Evolutionary conservation across 2,329 filamentous ascomycete species (phyloP), one percentile per base, ranked within the genome.

Genomic region (Ceratocystis colombiana): DNA sequence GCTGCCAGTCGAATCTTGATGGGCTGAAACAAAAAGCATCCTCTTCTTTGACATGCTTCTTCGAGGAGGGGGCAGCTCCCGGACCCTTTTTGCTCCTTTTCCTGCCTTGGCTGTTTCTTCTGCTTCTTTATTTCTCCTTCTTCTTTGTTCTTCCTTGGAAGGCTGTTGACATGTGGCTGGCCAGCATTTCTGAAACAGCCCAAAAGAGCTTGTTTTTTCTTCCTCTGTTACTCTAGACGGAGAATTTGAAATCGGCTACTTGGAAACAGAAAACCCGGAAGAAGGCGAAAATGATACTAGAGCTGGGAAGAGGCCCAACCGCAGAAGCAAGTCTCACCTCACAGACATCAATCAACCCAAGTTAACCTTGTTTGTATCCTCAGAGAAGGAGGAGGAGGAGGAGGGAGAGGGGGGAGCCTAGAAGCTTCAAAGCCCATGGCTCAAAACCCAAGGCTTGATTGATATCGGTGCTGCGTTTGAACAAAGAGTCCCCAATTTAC

Each of bases 221-320:
- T 50, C 53, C 22, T 57, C 28, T 15, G 33, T 7, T 10, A 17
- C 12, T 12, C 17, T 22, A 1, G 12, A 55, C 20, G 50, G 55
- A 33, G 55, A 59, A 59, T 59, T 59, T 59, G 55, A 59, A 59
- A n/a, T 59, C 55, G 55, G 25, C 17, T 59, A 33, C 55, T 30
- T 33, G 17, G 53, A 57, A 57, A 57, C 53, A 57, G 12, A 17
- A n/a, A 53, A 53, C 17, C 1, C 8, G 25, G 55, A 59, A 59
- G 30, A 59, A 30, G 17, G 5, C 5, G n/a, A 37, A 3, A 37
- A 59, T 59, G 28, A 37, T 37, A 59, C 55, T 1, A 59, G 33
- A 17, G 1, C 53, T 28, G 50, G 46, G 17, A 48, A 22, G n/a
- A 25, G 22, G 48, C 15, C 48, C 25, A 53, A 53, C 48, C 20